Evolutionary conservation across 108 stramenopile species (phyloP).

Genomic region (Skeletonema potamos): DNA sequence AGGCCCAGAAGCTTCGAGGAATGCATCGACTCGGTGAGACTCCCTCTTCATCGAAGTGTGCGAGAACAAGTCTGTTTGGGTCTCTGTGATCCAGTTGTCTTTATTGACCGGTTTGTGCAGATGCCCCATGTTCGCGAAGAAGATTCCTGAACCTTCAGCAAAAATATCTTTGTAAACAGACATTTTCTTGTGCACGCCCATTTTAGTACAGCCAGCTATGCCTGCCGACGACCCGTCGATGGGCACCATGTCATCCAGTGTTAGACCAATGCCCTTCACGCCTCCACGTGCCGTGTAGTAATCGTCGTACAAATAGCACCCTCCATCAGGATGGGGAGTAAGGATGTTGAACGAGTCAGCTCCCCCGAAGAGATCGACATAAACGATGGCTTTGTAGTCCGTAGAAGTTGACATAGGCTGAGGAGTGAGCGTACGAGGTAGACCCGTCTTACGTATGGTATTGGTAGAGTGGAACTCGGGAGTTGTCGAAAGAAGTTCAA

Average conservation of each 20-base stretch:
- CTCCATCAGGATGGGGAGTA: constrained; percentile 21
- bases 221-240: constrained; percentile 6
- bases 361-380: constrained; percentile 41
- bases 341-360: constrained; percentile 44
- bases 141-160: constrained; percentile 28
- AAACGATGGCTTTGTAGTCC: constrained; percentile 50
- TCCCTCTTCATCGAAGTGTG: constrained; percentile 34
- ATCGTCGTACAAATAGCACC: constrained; percentile 11
- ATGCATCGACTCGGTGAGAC: constrained; percentile 33
- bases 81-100: constrained; percentile 43
- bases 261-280: constrained; percentile 5
- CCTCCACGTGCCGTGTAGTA: constrained; percentile 9
- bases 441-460: neutral
- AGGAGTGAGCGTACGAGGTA: neutral
- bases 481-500: neutral
- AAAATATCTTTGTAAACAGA: constrained; percentile 19
- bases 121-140: constrained; percentile 26
- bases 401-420: constrained; percentile 12
- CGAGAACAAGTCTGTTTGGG: constrained; percentile 32
- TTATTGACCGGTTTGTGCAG: constrained; percentile 31
- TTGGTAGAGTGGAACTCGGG: constrained; percentile 34
- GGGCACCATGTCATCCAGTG: neutral
- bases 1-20: constrained; percentile 19
- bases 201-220: neutral
- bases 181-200: constrained; percentile 40